Evolutionary conservation across 176 grass and related monocot species (phyloP).

Genomic region (Phragmites australis): DNA sequence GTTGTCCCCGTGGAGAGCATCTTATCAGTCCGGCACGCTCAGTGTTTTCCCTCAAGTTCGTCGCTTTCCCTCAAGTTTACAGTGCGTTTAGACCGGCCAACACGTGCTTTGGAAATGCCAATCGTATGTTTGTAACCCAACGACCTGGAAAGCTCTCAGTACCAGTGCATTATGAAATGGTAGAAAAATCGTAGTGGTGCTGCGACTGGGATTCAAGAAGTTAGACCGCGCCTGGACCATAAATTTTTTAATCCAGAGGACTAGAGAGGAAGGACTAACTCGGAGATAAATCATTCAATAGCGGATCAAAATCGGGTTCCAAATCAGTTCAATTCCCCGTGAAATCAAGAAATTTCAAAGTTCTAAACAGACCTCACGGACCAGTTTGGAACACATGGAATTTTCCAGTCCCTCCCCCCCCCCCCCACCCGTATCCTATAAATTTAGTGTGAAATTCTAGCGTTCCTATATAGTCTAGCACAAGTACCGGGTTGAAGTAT

Average conservation of each 20-base stretch:
- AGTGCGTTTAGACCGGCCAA: not conserved
- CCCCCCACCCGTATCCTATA: no score
- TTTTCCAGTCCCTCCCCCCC: not conserved
- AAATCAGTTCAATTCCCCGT: not conserved
- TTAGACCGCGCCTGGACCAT: no score
- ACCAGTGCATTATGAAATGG: not conserved
- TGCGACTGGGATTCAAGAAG: no score
- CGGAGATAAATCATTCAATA: no score
- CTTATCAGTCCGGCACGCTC: not conserved
- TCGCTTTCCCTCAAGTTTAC: not conserved
- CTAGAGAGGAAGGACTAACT: no score
- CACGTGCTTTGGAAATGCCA: conserved; percentile 7
- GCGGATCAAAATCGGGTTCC: no score
- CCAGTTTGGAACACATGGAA: not conserved
- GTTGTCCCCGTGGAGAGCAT: not conserved
- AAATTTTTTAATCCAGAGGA: no score
- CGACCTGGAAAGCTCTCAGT: not conserved
- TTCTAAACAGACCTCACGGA: not conserved
- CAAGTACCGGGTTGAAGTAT: not conserved
- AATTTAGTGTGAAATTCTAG: no score
- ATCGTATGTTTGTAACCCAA: not conserved
- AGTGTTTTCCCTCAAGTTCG: not conserved
- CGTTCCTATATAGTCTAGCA: not conserved
- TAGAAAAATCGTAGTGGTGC: not conserved
- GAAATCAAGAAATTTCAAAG: not conserved